Evolutionary conservation across 495 filamentous ascomycete genomes (phyloP).

Genomic region (Tuber umbilicatum): DNA sequence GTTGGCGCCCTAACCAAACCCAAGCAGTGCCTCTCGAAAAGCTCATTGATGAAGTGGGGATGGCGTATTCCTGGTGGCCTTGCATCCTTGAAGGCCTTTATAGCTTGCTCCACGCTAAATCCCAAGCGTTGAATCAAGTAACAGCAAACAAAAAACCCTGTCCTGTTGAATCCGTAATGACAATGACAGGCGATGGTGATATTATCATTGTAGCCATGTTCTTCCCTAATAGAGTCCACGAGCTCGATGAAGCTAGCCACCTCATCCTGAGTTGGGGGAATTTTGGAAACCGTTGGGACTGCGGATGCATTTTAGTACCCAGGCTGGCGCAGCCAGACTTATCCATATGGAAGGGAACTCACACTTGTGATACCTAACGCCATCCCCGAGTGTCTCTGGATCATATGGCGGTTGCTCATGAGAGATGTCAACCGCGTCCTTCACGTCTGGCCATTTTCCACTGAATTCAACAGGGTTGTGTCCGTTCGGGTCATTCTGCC

Average conservation of each 20-base stretch:
- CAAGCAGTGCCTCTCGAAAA: slow-evolving; percentile 66
- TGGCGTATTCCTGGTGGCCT: slow-evolving; percentile 82
- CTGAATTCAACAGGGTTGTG: slow-evolving; percentile 74
- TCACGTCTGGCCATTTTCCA: slow-evolving; percentile 56
- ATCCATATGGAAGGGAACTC: slow-evolving; percentile 3
- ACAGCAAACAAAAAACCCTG: slow-evolving; percentile 82
- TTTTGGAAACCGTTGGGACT: slow-evolving; percentile 81
- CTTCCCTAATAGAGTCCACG: slow-evolving; percentile 62
- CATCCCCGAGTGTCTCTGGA: slow-evolving; percentile 55
- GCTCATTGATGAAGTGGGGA: slow-evolving; percentile 76
- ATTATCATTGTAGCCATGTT: slow-evolving; percentile 44
- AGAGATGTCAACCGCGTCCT: slow-evolving; percentile 61
- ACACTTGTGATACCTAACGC: slow-evolving; percentile 60
- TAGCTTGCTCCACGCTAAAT: slow-evolving; percentile 66
- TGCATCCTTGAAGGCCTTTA: slow-evolving; percentile 67
- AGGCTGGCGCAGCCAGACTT: slow-evolving; percentile 21
- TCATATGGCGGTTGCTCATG: slow-evolving; percentile 65
- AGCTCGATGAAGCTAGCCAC: slow-evolving; percentile 68
- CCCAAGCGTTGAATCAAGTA: slow-evolving; percentile 79
- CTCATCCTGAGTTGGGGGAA: slow-evolving; percentile 72
- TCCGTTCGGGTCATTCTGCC: slow-evolving; percentile 64
- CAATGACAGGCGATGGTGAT: slow-evolving; percentile 76
- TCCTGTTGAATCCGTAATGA: slow-evolving; percentile 91
- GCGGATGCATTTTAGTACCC: slow-evolving; percentile 37
- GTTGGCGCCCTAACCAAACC: slow-evolving; percentile 39